phyloP scores from a whole-genome alignment of 768 basidiomycete species.

The Lactarius psammicola region DNA sequence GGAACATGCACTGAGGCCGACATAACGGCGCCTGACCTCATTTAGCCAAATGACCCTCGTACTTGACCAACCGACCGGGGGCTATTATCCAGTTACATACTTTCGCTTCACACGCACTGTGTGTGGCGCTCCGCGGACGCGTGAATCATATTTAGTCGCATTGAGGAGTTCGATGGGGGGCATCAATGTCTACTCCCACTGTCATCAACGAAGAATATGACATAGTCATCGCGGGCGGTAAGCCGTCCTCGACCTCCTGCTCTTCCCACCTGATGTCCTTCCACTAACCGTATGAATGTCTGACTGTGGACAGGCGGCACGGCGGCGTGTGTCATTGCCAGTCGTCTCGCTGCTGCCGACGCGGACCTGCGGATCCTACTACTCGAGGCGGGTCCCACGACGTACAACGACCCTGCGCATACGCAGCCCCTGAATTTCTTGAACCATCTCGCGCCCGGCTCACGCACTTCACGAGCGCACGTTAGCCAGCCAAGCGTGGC shows the following conservation, averaged over 20 bases:
- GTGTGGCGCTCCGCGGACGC: too few species aligned
- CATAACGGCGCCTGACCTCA: too few species aligned
- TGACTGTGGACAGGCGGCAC: conserved; percentile 39
- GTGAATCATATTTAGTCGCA: too few species aligned
- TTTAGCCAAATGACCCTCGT: too few species aligned
- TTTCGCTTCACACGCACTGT: neutral
- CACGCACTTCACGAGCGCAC: conserved; percentile 47
- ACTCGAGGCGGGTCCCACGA: conserved; percentile 57
- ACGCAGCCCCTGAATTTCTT: conserved; percentile 54
- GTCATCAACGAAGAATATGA: conserved; percentile 19
- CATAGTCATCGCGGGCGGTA: conserved; percentile 2
- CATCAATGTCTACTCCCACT: neutral
- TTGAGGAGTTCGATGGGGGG: neutral
- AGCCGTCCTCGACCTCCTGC: neutral
- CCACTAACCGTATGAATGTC: neutral
- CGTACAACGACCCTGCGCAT: conserved; percentile 45
- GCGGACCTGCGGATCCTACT: conserved; percentile 56
- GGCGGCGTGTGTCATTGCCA: conserved; percentile 54
- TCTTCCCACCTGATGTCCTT: neutral
- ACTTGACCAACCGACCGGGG: too few species aligned
- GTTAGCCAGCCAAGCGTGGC: conserved; percentile 41
- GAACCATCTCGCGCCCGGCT: conserved; percentile 40
- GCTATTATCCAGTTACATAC: too few species aligned
- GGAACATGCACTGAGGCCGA: too few species aligned
- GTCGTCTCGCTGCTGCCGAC: conserved; percentile 52